Percentiles rank a stretch among this genome's conserved stretches.
Evolutionary conservation across 257 asterid genomes (phyloP).

Genomic region (Rubia yunnanensis): DNA sequence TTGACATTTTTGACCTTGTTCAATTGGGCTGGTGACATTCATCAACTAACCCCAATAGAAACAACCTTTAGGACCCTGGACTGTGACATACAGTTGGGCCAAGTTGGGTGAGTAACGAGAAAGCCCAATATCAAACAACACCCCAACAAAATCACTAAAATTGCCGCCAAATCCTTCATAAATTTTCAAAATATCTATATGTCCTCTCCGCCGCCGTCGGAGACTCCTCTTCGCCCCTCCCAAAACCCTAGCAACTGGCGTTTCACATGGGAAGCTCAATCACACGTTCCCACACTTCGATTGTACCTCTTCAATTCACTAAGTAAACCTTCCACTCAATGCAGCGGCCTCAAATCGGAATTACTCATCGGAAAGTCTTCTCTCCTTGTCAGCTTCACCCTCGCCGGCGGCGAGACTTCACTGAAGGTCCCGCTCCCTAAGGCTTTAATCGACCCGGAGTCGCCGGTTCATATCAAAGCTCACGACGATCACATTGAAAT

Average conservation of each 20-base stretch:
- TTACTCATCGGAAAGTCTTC: constrained; percentile 35
- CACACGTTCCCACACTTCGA: constrained; percentile 19
- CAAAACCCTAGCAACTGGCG: constrained; percentile 31
- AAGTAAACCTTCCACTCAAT: constrained; percentile 37
- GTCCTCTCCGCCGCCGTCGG: constrained; percentile 32
- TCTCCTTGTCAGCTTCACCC: constrained; percentile 38
- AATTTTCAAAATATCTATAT: constrained; percentile 17
- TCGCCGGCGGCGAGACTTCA: constrained; percentile 21
- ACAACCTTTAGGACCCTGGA: no score
- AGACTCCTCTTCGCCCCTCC: constrained; percentile 4
- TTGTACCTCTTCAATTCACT: constrained; percentile 18
- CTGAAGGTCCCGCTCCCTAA: constrained; percentile 56
- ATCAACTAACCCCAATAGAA: no score
- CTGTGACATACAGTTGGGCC: no score
- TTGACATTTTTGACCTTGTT: no score
- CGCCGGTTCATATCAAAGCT: constrained; percentile 40
- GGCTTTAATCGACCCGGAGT: constrained; percentile 61
- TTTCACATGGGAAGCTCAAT: constrained; percentile 30
- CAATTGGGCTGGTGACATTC: no score
- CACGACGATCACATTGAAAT: constrained; percentile 72
- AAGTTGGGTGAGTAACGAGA: background rate
- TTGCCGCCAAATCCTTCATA: constrained; percentile 7
- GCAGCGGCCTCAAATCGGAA: constrained; percentile 35
- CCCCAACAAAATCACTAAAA: constrained; percentile 3
- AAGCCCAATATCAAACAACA: background rate